These are phyloP conservation scores for Trapa incisa DNA, from an alignment of 345 rosid genomes.

Conservation along the genomic window DNA sequence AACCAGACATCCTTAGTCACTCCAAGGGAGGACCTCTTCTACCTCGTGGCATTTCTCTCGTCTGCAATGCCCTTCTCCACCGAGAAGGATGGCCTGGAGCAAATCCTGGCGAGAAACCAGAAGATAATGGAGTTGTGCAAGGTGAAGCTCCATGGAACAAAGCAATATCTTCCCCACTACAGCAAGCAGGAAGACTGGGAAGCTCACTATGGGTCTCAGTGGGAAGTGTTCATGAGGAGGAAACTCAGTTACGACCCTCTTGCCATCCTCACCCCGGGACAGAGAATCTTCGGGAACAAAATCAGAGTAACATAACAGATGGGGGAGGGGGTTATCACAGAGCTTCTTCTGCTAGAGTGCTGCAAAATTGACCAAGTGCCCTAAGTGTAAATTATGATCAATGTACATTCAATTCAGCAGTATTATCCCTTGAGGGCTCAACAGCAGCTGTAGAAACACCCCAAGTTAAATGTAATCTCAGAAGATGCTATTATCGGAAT, in stretches of 20 bases:
- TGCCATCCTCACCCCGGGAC: slow-evolving; percentile 82
- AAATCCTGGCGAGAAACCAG: slow-evolving; percentile 45
- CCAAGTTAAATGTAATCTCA: too few relatives aligned
- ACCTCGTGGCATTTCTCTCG: slow-evolving; percentile 63
- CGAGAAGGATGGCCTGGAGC: slow-evolving; percentile 41
- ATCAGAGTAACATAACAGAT: slow-evolving; percentile 5
- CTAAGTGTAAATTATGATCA: neutral
- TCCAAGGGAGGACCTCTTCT: slow-evolving; percentile 70
- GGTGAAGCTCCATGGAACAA: slow-evolving; percentile 28
- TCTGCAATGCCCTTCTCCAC: slow-evolving; percentile 60
- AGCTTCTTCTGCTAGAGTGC: neutral
- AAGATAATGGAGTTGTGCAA: slow-evolving; percentile 41
- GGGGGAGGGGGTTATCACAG: too few relatives aligned
- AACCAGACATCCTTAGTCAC: slow-evolving; percentile 57
- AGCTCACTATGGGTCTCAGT: slow-evolving; percentile 57
- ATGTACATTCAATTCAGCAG: neutral
- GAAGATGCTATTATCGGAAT: neutral
- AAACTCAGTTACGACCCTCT: slow-evolving; percentile 68
- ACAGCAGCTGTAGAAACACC: neutral
- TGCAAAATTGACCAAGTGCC: neutral
- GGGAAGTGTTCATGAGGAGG: slow-evolving; percentile 56
- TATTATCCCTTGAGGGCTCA: too few relatives aligned
- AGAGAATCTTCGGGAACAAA: slow-evolving; percentile 57
- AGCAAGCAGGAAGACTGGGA: slow-evolving; percentile 59
- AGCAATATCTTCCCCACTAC: slow-evolving; percentile 75